A percentile compares a stretch with the other conserved stretches of the same genome.
Evolutionary conservation across 345 rosid species (phyloP).

Genomic region (Eucalyptus cloeziana): DNA sequence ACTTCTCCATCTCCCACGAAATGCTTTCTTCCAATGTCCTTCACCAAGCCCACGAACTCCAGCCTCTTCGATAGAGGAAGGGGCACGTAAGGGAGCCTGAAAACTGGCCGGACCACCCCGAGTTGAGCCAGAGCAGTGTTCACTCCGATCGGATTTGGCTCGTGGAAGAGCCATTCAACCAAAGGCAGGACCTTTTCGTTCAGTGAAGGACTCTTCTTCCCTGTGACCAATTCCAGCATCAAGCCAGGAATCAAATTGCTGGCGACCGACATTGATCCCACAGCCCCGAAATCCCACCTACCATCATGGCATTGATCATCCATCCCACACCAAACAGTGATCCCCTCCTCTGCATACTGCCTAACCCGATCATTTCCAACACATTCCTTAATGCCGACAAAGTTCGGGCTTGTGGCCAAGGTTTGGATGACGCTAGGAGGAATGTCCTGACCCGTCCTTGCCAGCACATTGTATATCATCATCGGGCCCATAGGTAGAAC

Average conservation of each 20-base stretch:
- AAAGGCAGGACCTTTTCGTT: conserved; percentile 59
- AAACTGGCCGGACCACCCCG: conserved; percentile 76
- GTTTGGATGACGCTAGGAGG: conserved; percentile 44
- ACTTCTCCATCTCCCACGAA: conserved; percentile 71
- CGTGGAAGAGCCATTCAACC: conserved; percentile 62
- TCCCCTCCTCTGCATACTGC: conserved; percentile 46
- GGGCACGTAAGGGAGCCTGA: conserved; percentile 77
- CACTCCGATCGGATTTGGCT: conserved; percentile 81
- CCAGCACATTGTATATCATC: conserved; percentile 76
- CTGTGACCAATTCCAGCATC: conserved; percentile 50
- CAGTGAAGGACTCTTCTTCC: conserved; percentile 45
- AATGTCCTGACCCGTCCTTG: conserved; percentile 77
- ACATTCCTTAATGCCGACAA: conserved; percentile 80
- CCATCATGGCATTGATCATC: conserved; percentile 88
- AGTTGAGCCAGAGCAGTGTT: conserved; percentile 88
- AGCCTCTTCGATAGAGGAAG: conserved; percentile 52
- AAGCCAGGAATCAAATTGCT: conserved; percentile 70
- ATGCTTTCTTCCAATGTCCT: conserved; percentile 52
- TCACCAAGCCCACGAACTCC: conserved; percentile 61
- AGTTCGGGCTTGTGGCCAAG: conserved; percentile 42
- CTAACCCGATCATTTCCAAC: conserved; percentile 56
- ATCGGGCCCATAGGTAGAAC: conserved; percentile 85
- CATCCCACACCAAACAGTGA: conserved; percentile 82
- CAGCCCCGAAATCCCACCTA: conserved; percentile 55
- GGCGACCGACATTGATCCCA: conserved; percentile 64